These are phyloP conservation scores for Pichia pseudocactophila DNA, from an alignment of 805 yeast species.

Conservation along the genomic window DNA sequence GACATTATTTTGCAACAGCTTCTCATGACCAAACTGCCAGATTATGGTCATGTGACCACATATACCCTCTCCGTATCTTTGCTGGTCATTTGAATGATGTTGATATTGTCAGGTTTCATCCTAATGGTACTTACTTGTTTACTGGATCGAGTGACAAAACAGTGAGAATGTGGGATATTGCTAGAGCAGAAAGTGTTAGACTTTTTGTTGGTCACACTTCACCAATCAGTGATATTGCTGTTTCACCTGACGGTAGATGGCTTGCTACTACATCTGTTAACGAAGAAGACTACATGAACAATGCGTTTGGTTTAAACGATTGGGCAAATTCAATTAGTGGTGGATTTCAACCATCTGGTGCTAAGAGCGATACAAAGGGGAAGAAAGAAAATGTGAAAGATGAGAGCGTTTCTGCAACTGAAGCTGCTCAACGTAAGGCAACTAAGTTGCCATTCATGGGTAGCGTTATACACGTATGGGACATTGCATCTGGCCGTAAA, in stretches of 20 bases:
- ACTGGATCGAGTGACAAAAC: slow-evolving; percentile 96
- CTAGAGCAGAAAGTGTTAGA: slow-evolving; percentile 80
- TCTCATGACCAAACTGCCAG: slow-evolving; percentile 97
- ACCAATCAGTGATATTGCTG: slow-evolving; percentile 78
- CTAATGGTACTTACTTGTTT: slow-evolving; percentile 87
- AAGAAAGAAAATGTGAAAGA: neutral
- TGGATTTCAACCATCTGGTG: slow-evolving; percentile 6
- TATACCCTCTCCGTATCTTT: slow-evolving; percentile 88
- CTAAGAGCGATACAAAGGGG: neutral
- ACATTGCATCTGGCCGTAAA: slow-evolving; percentile 82
- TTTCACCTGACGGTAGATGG: slow-evolving; percentile 96
- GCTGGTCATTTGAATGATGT: slow-evolving; percentile 98
- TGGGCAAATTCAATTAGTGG: slow-evolving; percentile 9
- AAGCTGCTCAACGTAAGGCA: slow-evolving; percentile 32
- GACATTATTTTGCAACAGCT: slow-evolving; percentile 97
- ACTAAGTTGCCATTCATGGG: slow-evolving; percentile 5
- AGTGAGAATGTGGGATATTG: slow-evolving; percentile 96
- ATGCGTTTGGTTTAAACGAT: slow-evolving; percentile 8
- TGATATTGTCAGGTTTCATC: slow-evolving; percentile 91
- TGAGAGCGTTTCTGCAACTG: neutral
- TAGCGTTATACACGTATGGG: slow-evolving; percentile 83
- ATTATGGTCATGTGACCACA: slow-evolving; percentile 96
- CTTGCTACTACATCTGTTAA: slow-evolving; percentile 53
- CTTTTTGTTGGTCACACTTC: slow-evolving; percentile 89
- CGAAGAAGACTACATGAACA: slow-evolving; percentile 10